Conservation (phyloP, 2,329 filamentous ascomycete genomes). For the Fusarium tjaetaba region DNA sequence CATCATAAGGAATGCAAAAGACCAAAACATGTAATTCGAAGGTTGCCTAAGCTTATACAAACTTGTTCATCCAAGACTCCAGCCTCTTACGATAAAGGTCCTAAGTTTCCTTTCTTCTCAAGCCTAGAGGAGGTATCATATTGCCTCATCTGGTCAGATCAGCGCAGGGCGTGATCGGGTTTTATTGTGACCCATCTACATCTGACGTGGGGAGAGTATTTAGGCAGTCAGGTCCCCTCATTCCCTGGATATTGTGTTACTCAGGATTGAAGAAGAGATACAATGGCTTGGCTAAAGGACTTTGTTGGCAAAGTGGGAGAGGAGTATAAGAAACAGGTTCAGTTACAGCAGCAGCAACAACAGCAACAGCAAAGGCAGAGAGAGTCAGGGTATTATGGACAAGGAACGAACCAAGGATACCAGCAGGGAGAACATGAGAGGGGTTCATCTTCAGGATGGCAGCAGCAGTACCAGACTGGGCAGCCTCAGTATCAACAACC, state of each 20-base stretch:
- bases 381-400: background rate
- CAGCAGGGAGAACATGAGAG: background rate
- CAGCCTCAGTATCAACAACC: slow-evolving; percentile 7
- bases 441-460: background rate
- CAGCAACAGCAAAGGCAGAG: background rate
- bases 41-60: too few species aligned
- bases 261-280: background rate
- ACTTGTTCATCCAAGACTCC: too few species aligned
- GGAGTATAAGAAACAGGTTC: slow-evolving; percentile 31
- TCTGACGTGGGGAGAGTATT: background rate
- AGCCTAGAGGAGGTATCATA: background rate
- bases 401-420: background rate
- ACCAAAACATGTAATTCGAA: background rate
- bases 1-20: background rate
- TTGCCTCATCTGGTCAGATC: background rate
- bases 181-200: background rate
- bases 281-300: slow-evolving; percentile 39
- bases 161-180: background rate
- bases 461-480: slow-evolving; percentile 4
- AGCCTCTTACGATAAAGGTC: background rate
- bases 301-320: slow-evolving; percentile 40
- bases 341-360: slow-evolving; percentile 29
- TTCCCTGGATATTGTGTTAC: background rate
- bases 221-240: slow-evolving; percentile 1
- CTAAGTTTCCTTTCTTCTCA: background rate